Percentiles rank a stretch among this genome's conserved stretches.
Conservation (phyloP, 495 filamentous ascomycete genomes). For the Rhypophila decipiens region DNA sequence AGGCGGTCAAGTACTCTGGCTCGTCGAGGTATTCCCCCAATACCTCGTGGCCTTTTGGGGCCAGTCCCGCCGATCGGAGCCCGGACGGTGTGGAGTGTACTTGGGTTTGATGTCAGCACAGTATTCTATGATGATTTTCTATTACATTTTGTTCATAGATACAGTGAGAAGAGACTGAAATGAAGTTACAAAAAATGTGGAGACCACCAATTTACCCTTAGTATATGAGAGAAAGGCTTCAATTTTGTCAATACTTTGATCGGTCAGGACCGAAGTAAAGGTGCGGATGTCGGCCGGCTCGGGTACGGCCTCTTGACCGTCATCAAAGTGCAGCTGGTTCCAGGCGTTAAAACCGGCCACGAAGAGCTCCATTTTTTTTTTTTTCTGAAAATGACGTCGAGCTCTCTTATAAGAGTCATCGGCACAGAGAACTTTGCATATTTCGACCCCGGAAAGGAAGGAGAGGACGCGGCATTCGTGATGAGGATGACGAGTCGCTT, state of each 20-base stretch:
- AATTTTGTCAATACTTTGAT: conserved; percentile 22
- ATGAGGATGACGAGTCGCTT: neutral
- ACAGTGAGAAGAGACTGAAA: too few species aligned
- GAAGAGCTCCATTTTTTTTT: conserved; percentile 37
- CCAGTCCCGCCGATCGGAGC: conserved; percentile 8
- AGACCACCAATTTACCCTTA: conserved; percentile 31
- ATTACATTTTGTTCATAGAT: too few species aligned
- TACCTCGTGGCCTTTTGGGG: conserved; percentile 4
- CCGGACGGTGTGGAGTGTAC: conserved; percentile 4
- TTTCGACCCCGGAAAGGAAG: neutral
- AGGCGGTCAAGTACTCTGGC: conserved; percentile 7
- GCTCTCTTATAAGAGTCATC: neutral
- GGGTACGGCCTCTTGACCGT: neutral
- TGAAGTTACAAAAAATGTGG: too few species aligned
- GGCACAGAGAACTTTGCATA: too few species aligned
- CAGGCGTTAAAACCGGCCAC: conserved; percentile 49
- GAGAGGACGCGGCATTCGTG: neutral
- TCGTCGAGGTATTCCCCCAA: neutral
- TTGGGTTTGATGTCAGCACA: conserved; percentile 1
- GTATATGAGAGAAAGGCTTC: conserved; percentile 31
- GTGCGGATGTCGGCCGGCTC: conserved; percentile 35
- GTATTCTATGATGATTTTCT: too few species aligned
- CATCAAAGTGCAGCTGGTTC: conserved; percentile 35
- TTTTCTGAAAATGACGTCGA: too few species aligned
- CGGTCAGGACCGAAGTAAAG: conserved; percentile 31